Base-by-base conservation (phyloP, 2,329 filamentous ascomycete species). In the Neofusicoccum ribis region DNA sequence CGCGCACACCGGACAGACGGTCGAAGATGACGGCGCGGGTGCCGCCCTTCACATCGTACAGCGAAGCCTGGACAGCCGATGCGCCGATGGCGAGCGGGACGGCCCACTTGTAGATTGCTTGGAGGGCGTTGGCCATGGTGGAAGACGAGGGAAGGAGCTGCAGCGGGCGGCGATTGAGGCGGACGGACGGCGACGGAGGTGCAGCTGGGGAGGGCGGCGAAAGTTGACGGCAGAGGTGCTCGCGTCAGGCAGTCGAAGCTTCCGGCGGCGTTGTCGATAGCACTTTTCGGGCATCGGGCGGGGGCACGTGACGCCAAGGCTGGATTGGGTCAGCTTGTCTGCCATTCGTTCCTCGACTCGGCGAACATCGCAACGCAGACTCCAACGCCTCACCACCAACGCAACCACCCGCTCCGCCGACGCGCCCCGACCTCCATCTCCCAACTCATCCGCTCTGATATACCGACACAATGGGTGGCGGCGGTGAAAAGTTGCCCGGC, bases 11-110 rank as follows among this genome's bases (percentile, higher is more conserved):
- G 59, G 88, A 86, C 71, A 98, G 71, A 69, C 95, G 86, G 84
- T 99, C 96, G 84, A 99, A 99, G 83, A 99, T 99, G 81, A 99
- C 93, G 68, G 95, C 95, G 75, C 95, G 89, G 69, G 90, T 90
- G 73, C 95, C 95, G 77, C 95, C 95, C 78, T 92, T 93, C 77
- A 99, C 95, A 80, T 99, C 95, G 88, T 97, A 99, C 68, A 99
- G 87, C 66, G 93, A 92, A 70, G 91, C 86, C 79, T 93, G 89
- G 70, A 87, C 82, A 67, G 94, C 74, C 65, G 87, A 85, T 71
- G 87, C 82, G 71, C 85, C 91, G 71, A 91, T 79, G 67, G 91
- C 88, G 65, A 87, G 84, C 52, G 94, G 93, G 63, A 97, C 81
- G 68, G 91, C 91, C 77, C 84, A 84, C 72, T 84, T 84, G 81